Percentiles rank a stretch among this genome's conserved stretches.
Conservation (phyloP, 176 grass and related monocot genomes). For the Elaeis guineensis region DNA sequence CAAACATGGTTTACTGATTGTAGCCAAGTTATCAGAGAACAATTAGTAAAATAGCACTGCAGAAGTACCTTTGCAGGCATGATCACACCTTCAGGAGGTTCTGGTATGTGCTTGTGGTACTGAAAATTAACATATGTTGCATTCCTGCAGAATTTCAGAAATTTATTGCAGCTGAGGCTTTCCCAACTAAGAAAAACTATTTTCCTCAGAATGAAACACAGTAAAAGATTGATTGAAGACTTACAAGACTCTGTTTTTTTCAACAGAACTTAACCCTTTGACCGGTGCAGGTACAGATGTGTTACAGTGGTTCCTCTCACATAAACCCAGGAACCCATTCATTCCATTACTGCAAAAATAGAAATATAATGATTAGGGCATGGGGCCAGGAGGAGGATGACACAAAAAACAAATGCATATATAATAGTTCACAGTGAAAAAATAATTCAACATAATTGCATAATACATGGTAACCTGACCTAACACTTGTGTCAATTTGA, state of each 20-base stretch:
- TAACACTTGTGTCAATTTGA: conserved; percentile 55
- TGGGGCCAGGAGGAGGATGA: too few relatives aligned
- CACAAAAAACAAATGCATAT: too few relatives aligned
- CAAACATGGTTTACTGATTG: too few relatives aligned
- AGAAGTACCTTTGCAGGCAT: conserved; percentile 71
- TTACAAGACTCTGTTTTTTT: conserved; percentile 90
- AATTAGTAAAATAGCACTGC: conserved; percentile 15
- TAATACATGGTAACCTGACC: conserved; percentile 41
- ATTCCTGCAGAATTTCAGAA: conserved; percentile 49
- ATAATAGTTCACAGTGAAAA: not conserved
- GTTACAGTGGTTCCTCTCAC: conserved; percentile 53
- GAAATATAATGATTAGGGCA: conserved; percentile 3
- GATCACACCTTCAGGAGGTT: conserved; percentile 68
- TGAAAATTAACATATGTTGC: conserved; percentile 70
- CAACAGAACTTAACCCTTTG: conserved; percentile 62
- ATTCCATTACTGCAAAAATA: conserved; percentile 55
- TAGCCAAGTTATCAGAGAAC: too few relatives aligned
- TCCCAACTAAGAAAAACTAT: not conserved
- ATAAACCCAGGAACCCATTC: conserved; percentile 95
- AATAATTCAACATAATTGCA: conserved; percentile 6
- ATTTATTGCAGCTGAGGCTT: conserved; percentile 16
- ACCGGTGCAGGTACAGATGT: conserved; percentile 45
- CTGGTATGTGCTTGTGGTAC: conserved; percentile 73
- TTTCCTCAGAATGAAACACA: not conserved
- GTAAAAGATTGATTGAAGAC: conserved; percentile 9